Evolutionary conservation across 129 eudicot genomes (phyloP).

Genomic region (carrot (Daucus carota)): DNA sequence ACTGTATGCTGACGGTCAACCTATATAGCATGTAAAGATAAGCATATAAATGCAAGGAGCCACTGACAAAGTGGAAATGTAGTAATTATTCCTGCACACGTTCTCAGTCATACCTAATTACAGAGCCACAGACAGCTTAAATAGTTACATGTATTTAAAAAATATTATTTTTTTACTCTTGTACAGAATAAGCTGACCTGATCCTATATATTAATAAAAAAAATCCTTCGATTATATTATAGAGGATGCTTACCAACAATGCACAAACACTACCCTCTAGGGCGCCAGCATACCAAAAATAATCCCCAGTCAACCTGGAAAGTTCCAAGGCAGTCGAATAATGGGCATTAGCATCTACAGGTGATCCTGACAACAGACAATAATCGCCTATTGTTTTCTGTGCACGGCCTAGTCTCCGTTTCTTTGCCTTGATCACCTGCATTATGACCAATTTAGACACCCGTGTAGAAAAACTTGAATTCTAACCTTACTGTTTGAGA

Average conservation of each 20-base stretch:
- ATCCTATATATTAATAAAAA: neutral
- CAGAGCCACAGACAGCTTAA: neutral
- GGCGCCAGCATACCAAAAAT: conserved; percentile 98
- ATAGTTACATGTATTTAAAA: neutral
- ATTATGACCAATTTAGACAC: neutral
- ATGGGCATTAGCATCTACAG: conserved; percentile 97
- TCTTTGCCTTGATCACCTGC: conserved; percentile 66
- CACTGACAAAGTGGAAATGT: neutral
- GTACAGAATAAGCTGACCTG: neutral
- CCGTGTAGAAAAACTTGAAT: neutral
- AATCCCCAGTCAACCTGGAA: conserved; percentile 84
- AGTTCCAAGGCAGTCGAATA: conserved; percentile 89
- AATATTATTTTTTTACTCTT: neutral
- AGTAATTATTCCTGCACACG: neutral
- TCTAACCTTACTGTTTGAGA: neutral
- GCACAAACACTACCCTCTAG: conserved; percentile 99
- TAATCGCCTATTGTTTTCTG: conserved; percentile 97
- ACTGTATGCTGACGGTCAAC: neutral
- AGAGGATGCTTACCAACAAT: conserved; percentile 59
- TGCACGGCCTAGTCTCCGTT: conserved; percentile 93
- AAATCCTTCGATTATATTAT: neutral
- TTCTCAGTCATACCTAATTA: neutral
- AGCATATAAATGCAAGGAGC: neutral
- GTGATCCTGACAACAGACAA: conserved; percentile 94
- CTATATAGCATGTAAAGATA: neutral